phyloP scores from a whole-genome alignment of 352 stramenopile genomes.

The Phytophthora hibernalis region DNA sequence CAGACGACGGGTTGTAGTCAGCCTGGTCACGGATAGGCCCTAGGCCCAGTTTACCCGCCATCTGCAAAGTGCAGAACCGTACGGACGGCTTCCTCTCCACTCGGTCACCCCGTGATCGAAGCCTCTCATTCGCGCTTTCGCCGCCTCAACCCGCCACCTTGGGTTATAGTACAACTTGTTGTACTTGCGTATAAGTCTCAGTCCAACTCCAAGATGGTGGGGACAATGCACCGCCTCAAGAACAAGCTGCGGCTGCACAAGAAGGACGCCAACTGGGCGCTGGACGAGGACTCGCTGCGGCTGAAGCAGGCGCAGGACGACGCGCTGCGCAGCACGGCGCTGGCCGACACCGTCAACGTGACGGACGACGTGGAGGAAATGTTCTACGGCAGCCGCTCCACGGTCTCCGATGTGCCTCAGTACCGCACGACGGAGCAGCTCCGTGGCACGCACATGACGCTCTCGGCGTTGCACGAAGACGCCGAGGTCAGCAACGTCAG shows the following conservation, averaged over 20 bases:
- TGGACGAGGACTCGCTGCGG: slow-evolving; percentile 50
- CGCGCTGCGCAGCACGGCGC: slow-evolving; percentile 39
- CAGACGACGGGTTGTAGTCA: neutral
- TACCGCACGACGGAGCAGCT: slow-evolving; percentile 75
- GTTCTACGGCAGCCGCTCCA: slow-evolving; percentile 54
- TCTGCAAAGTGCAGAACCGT: neutral
- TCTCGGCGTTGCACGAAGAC: slow-evolving; percentile 69
- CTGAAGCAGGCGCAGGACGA: slow-evolving; percentile 58
- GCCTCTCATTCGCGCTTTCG: neutral
- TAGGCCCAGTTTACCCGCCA: neutral
- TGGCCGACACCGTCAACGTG: slow-evolving; percentile 46
- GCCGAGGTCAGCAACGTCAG: slow-evolving; percentile 50
- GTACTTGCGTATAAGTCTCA: no score
- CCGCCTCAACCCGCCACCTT: neutral
- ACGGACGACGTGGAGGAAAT: slow-evolving; percentile 79
- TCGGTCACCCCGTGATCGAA: neutral
- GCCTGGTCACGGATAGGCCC: neutral
- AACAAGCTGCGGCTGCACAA: slow-evolving; percentile 66
- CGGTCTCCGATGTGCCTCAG: slow-evolving; percentile 21
- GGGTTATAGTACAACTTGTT: no score
- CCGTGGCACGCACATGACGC: slow-evolving; percentile 43
- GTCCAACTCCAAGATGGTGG: slow-evolving; percentile 18
- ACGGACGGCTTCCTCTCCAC: neutral
- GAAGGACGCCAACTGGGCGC: slow-evolving; percentile 34
- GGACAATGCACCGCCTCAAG: slow-evolving; percentile 74